Conservation (phyloP, 106 monocot genomes). For the Dendrobium nobile region DNA sequence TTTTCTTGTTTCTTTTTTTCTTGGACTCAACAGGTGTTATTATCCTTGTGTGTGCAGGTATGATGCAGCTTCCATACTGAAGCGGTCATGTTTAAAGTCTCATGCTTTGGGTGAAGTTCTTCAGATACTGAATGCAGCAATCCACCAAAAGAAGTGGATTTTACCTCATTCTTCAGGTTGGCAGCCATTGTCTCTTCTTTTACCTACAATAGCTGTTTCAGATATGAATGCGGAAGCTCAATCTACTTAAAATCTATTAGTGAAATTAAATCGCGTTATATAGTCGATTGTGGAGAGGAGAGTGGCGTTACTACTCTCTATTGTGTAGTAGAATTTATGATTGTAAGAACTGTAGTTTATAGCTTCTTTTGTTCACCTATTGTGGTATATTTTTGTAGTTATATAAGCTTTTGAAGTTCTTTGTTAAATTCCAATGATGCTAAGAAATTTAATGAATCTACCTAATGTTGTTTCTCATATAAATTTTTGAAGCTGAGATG, state of each 20-base stretch:
- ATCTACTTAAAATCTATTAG: background rate
- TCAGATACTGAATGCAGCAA: conserved; percentile 46
- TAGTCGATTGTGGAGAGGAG: background rate
- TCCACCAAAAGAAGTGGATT: conserved; percentile 55
- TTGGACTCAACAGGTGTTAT: background rate
- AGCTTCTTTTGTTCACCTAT: background rate
- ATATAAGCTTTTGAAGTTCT: too few species aligned
- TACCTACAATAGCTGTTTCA: conserved; percentile 4
- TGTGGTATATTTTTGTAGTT: too few species aligned
- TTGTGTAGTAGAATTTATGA: background rate
- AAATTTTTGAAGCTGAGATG: too few species aligned
- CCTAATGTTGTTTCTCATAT: too few species aligned
- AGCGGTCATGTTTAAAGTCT: conserved; percentile 39
- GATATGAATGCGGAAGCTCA: background rate
- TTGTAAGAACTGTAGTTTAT: background rate
- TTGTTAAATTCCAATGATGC: too few species aligned
- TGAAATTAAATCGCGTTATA: background rate
- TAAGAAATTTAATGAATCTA: too few species aligned
- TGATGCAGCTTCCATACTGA: conserved; percentile 54
- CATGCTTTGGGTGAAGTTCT: conserved; percentile 47
- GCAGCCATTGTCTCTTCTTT: conserved; percentile 43
- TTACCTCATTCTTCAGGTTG: conserved; percentile 49
- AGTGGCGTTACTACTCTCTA: background rate
- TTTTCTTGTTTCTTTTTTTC: background rate
- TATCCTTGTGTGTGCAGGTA: conserved; percentile 32